Conservation (phyloP, 1,139 yeast species). For the Yamadazyma pseudoaaseri region DNA sequence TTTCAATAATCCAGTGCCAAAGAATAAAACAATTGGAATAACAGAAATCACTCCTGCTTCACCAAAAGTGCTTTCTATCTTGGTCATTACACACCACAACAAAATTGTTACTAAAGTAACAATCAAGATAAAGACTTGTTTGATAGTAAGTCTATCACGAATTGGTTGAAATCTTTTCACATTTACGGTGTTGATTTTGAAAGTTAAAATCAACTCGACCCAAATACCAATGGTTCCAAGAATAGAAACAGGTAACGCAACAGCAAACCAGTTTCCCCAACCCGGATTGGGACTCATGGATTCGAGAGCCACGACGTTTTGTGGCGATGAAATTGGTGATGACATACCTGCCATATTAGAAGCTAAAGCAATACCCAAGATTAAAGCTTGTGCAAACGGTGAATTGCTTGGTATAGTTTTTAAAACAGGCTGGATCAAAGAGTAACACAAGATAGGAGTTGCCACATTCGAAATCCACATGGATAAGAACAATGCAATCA, state of each 20-base stretch:
- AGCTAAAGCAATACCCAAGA: constrained; percentile 87
- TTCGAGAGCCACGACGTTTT: constrained; percentile 85
- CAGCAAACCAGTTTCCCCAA: constrained; percentile 93
- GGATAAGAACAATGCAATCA: constrained; percentile 64
- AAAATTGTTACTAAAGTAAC: constrained; percentile 72
- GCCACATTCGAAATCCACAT: constrained; percentile 85
- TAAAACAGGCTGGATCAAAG: constrained; percentile 70
- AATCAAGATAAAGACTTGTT: constrained; percentile 65
- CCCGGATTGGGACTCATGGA: constrained; percentile 88
- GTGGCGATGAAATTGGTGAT: constrained; percentile 95
- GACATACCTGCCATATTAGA: constrained; percentile 96
- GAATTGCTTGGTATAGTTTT: constrained; percentile 79
- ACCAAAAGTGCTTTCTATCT: constrained; percentile 70
- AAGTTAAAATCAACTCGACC: constrained; percentile 65
- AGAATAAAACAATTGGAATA: constrained; percentile 78
- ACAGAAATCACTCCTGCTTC: constrained; percentile 89
- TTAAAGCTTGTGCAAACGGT: constrained; percentile 76
- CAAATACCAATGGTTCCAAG: constrained; percentile 66
- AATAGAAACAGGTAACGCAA: constrained; percentile 76
- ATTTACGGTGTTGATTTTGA: constrained; percentile 52
- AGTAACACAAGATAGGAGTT: constrained; percentile 71
- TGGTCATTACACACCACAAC: constrained; percentile 78
- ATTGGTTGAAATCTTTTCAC: constrained; percentile 60
- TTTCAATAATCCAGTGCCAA: constrained; percentile 81
- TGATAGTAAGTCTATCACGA: constrained; percentile 66